These are phyloP conservation scores for Dacryopinax primogenitus DNA, from an alignment of 768 basidiomycete species.

Conservation along the genomic window DNA sequence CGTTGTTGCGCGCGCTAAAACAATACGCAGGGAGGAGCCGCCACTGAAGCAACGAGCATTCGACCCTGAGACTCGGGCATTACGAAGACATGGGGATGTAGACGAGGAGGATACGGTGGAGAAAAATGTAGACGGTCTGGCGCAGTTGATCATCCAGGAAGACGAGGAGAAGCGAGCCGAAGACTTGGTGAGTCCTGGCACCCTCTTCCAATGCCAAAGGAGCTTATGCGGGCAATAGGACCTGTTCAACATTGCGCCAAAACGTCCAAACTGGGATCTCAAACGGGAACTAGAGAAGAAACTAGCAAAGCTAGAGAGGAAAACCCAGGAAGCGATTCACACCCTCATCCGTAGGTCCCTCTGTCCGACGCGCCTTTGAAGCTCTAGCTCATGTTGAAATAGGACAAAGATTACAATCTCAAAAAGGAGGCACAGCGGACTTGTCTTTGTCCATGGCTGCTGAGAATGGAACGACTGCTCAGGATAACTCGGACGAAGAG, in stretches of 20 bases:
- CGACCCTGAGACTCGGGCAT: conserved; percentile 73
- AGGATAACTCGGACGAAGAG: conserved; percentile 16
- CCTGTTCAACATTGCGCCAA: conserved; percentile 93
- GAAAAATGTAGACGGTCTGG: conserved; percentile 66
- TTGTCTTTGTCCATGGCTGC: conserved; percentile 19
- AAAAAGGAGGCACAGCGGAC: conserved; percentile 11
- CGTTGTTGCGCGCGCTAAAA: background rate
- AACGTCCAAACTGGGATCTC: conserved; percentile 91
- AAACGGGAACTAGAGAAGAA: conserved; percentile 90
- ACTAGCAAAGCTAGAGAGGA: conserved; percentile 72
- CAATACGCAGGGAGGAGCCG: background rate
- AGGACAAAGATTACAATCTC: conserved; percentile 26
- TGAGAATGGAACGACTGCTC: conserved; percentile 18
- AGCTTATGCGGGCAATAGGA: conserved; percentile 40
- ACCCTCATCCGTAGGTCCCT: conserved; percentile 73
- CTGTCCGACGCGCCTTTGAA: background rate
- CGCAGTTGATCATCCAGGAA: conserved; percentile 70
- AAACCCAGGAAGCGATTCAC: conserved; percentile 85
- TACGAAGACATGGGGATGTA: conserved; percentile 47
- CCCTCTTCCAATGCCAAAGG: background rate
- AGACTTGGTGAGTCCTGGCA: conserved; percentile 54
- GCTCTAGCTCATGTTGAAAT: background rate
- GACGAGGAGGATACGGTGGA: conserved; percentile 76
- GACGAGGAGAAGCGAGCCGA: conserved; percentile 75
- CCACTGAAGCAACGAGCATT: conserved; percentile 51